Base-by-base conservation (phyloP, 768 basidiomycete genomes). In the Calvatia gigantea region DNA sequence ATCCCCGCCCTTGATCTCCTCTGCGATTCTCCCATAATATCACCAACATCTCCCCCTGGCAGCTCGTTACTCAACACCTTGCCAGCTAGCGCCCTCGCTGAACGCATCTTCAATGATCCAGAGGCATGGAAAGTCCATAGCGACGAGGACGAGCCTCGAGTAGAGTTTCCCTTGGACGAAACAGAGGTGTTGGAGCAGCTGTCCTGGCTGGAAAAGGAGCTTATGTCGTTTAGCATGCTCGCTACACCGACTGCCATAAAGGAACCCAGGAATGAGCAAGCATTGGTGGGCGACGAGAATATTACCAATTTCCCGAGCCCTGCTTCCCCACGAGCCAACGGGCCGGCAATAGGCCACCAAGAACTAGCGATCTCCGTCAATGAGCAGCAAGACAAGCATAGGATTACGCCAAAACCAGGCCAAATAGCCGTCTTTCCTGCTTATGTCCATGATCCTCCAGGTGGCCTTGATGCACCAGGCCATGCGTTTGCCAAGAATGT, bases 21-120 rank as follows among this genome's bases (percentile, higher is more conserved):
- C 9, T 39, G 27, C 50, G 37, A 51, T 35, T 29, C 50, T 12
- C 50, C 50, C 19, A 51, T 51, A 15, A 27, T 23, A 15, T 51
- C 49, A 5, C 49, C 49, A 21, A 37, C 21, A 2, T 4, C 33
- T 1, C 12, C 5, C 3, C 15, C 33, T 5, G 15, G 14, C 23
- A 51, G 37, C 28, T 3, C 7, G 9, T 17, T 28, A 0, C 28
- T 41, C 1, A 28, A 32, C 25, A 29, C 2, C 5, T 27, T 70
- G 17, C 74, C 73, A 17, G 69, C 68, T n/a, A 74, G 69, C 50
- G 73, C 73, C 9, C 64, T 75, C 27, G 74, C 74, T 51, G 74
- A 75, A 59, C 68, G 64, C 48, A 77, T 75, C 45, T 74, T 75
- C 61, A 75, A 75, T 45, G 74, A 74, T 55, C 75, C 75, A 3